A percentile compares a stretch with the other conserved stretches of the same genome.
Evolutionary conservation across 108 stramenopile genomes (phyloP).

Genomic region (Skeletonema tropicum): DNA sequence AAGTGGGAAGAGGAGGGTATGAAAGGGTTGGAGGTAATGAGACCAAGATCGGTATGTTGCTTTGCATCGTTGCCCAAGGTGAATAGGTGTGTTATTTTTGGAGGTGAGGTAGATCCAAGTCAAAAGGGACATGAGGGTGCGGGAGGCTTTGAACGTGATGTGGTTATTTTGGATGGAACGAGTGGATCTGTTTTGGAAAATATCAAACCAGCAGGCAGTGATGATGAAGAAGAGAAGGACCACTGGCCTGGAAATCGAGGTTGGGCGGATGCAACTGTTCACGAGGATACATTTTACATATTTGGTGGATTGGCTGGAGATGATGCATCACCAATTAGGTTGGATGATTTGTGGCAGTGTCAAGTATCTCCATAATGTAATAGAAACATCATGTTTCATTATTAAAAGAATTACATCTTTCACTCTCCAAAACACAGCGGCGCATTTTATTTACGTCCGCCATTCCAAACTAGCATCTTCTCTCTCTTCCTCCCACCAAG

Average conservation of each 20-base stretch:
- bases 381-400: background rate
- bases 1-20: slow-evolving; percentile 38
- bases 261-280: slow-evolving; percentile 61
- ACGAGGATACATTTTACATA: slow-evolving; percentile 43
- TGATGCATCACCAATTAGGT: slow-evolving; percentile 52
- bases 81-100: slow-evolving; percentile 60
- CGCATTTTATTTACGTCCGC: no score
- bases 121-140: slow-evolving; percentile 75
- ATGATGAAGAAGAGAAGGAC: no score
- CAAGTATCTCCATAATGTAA: background rate
- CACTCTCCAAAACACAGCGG: no score
- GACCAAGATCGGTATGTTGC: slow-evolving; percentile 65
- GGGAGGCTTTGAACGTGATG: slow-evolving; percentile 67
- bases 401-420: background rate
- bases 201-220: background rate
- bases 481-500: slow-evolving; percentile 93
- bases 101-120: slow-evolving; percentile 75
- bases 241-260: slow-evolving; percentile 57
- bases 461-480: slow-evolving; percentile 76
- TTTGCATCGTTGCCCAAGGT: slow-evolving; percentile 47
- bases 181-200: slow-evolving; percentile 25
- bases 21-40: slow-evolving; percentile 24
- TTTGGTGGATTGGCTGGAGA: slow-evolving; percentile 76
- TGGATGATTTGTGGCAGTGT: slow-evolving; percentile 61
- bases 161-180: slow-evolving; percentile 47